Evolutionary conservation across 2,329 filamentous ascomycete genomes (phyloP).

Genomic region (Nemania abortiva): DNA sequence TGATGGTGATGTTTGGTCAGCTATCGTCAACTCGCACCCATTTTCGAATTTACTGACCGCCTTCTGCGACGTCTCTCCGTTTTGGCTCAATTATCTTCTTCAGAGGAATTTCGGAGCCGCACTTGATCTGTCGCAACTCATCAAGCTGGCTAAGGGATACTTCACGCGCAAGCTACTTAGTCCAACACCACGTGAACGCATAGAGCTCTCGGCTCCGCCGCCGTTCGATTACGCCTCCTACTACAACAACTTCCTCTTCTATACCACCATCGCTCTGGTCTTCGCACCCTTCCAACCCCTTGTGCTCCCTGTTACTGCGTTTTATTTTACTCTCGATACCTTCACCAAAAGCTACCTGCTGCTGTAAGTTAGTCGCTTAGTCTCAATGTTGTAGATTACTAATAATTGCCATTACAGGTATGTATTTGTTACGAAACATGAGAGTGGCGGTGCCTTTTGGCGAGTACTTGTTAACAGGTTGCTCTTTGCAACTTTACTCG

Average conservation of each 20-base stretch:
- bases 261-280: slow-evolving; percentile 84
- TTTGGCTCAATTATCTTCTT: slow-evolving; percentile 57
- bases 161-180: slow-evolving; percentile 83
- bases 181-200: slow-evolving; percentile 88
- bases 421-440: slow-evolving; percentile 93
- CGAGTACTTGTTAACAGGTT: slow-evolving; percentile 84
- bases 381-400: slow-evolving; percentile 8
- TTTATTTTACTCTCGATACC: slow-evolving; percentile 88
- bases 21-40: slow-evolving; percentile 73
- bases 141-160: slow-evolving; percentile 83
- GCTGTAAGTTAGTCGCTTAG: slow-evolving; percentile 56
- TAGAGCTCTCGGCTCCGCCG: slow-evolving; percentile 89
- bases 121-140: slow-evolving; percentile 87
- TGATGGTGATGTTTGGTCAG: slow-evolving; percentile 74
- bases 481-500: slow-evolving; percentile 40
- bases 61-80: slow-evolving; percentile 44
- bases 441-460: slow-evolving; percentile 93
- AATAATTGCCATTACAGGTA: slow-evolving; percentile 59
- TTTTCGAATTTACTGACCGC: slow-evolving; percentile 40
- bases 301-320: slow-evolving; percentile 82
- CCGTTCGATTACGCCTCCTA: slow-evolving; percentile 93
- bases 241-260: slow-evolving; percentile 97
- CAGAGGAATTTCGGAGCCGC: slow-evolving; percentile 91
- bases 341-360: slow-evolving; percentile 94
- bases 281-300: slow-evolving; percentile 88